phyloP scores from a whole-genome alignment of 306 rosid genomes.

The Pyrus communis region DNA sequence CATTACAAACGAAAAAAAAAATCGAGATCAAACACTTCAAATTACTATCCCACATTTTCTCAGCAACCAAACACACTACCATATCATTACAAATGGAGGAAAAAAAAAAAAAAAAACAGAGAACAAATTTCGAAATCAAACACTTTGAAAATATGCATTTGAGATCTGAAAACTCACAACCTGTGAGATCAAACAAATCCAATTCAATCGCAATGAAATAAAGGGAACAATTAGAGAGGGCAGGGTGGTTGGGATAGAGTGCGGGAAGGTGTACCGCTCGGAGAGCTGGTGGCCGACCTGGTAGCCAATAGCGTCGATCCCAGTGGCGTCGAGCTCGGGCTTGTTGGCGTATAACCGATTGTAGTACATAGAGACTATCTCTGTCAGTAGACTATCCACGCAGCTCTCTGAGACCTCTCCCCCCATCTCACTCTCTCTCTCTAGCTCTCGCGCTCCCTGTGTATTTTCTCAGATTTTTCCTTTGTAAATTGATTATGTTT shows the following conservation, averaged over 20 bases:
- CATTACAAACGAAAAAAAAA: no score
- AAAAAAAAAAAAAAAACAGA: no score
- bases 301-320: conserved; percentile 94
- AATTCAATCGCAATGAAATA: neutral
- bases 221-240: neutral
- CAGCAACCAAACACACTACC: neutral
- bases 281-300: conserved; percentile 98
- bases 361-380: conserved; percentile 81
- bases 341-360: conserved; percentile 79
- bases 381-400: conserved; percentile 72
- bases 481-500: no score
- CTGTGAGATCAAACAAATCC: neutral
- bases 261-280: conserved; percentile 54
- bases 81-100: neutral
- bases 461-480: neutral
- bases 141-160: neutral
- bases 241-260: neutral
- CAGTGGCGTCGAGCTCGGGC: conserved; percentile 92
- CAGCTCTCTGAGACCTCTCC: conserved; percentile 94
- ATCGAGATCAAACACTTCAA: no score
- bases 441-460: neutral
- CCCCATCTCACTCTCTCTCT: conserved; percentile 36
- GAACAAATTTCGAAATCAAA: neutral
- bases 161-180: conserved; percentile 18
- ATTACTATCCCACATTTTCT: no score